Conservation (phyloP, 2,329 filamentous ascomycete genomes). For the Aureobasidium sp. region DNA sequence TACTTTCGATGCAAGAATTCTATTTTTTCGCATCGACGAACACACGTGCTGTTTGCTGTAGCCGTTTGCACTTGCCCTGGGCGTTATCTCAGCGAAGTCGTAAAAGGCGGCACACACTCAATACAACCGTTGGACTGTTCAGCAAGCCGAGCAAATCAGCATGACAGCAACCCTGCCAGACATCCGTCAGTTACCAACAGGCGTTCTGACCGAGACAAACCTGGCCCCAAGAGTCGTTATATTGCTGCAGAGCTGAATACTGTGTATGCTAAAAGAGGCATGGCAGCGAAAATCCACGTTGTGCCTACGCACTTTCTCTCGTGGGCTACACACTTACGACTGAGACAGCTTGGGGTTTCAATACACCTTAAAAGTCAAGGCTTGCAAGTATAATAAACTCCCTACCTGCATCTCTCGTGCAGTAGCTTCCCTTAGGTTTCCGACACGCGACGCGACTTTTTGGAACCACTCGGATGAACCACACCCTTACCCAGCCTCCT, state of each 20-base stretch:
- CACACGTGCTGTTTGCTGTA: background rate
- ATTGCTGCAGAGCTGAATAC: background rate
- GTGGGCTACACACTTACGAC: background rate
- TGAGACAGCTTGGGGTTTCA: slow-evolving; percentile 4
- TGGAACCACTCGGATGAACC: background rate
- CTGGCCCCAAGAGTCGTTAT: background rate
- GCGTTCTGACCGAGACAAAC: slow-evolving; percentile 8
- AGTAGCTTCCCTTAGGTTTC: slow-evolving; percentile 10
- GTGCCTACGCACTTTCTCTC: background rate
- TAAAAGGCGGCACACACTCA: slow-evolving; percentile 4
- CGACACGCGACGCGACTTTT: slow-evolving; percentile 11
- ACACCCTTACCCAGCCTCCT: slow-evolving; percentile 6
- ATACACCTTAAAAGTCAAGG: background rate
- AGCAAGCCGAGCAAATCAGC: slow-evolving; percentile 6
- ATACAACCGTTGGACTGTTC: slow-evolving; percentile 12
- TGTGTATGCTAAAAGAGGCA: background rate
- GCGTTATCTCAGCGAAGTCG: background rate
- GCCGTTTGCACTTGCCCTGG: background rate
- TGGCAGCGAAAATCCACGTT: slow-evolving; percentile 6
- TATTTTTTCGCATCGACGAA: background rate
- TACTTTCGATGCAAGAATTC: background rate
- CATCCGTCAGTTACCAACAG: background rate
- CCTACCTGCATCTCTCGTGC: slow-evolving; percentile 10
- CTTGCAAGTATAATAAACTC: slow-evolving; percentile 10
- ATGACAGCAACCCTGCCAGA: background rate